Evolutionary conservation across 441 rosid genomes (phyloP).

Genomic region (Eutrema salsugineum): DNA sequence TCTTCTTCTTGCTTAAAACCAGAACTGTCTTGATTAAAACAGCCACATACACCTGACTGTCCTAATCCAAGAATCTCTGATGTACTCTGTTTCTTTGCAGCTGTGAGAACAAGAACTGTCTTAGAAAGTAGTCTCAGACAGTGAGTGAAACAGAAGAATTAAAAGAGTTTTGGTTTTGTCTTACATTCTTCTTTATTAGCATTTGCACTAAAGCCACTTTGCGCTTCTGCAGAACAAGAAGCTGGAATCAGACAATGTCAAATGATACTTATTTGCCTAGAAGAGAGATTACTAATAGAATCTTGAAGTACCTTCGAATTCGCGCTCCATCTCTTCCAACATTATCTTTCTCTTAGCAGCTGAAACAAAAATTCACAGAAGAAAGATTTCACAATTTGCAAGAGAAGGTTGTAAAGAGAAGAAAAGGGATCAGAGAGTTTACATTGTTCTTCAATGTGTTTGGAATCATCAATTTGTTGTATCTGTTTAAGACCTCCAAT

Average conservation of each 20-base stretch:
- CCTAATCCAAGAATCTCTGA: slow-evolving; percentile 7
- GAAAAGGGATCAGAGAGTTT: not conserved
- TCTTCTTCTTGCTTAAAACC: slow-evolving; percentile 6
- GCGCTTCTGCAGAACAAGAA: slow-evolving; percentile 12
- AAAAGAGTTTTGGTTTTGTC: not conserved
- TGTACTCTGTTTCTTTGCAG: slow-evolving; percentile 17
- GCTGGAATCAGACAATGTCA: not conserved
- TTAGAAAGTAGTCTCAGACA: not conserved
- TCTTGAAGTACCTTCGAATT: slow-evolving; percentile 23
- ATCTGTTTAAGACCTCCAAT: not conserved
- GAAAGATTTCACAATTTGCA: not conserved
- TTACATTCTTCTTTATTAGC: not conserved
- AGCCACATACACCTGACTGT: slow-evolving; percentile 18
- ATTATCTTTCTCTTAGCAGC: slow-evolving; percentile 15
- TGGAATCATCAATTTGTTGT: not conserved
- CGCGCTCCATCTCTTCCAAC: slow-evolving; percentile 30
- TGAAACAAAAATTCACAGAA: not conserved
- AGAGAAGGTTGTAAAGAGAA: not conserved
- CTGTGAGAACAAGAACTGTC: slow-evolving; percentile 6
- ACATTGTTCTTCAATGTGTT: slow-evolving; percentile 15
- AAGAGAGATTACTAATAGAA: not conserved
- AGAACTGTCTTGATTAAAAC: slow-evolving; percentile 1
- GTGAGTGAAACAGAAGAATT: not conserved
- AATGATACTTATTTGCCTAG: not conserved
- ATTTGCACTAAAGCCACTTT: not conserved